Evolutionary conservation across 495 filamentous ascomycete species (phyloP), one percentile per base, ranked within the genome.

Genomic region (Glonium stellatum): DNA sequence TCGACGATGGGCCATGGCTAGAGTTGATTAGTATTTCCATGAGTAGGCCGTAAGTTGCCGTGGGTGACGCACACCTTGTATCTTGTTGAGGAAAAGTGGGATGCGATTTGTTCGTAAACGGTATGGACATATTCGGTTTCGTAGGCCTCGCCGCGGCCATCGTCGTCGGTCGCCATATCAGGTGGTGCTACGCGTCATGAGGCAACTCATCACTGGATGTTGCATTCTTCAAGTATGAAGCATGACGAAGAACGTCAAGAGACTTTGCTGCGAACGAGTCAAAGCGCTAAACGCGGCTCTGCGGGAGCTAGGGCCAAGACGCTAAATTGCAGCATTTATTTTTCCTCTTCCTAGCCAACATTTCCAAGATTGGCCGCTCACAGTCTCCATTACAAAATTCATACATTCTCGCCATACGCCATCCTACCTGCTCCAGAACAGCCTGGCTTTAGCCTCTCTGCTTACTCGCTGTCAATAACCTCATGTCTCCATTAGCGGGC

Each of bases 1-100:
- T 90, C 85, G 50, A 97, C 87, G 67, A 95, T 86, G 21, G 93
- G 93, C 93, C 93, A 98, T 59, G 93, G 90, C 84, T 87, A 59
- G 36, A 61, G 56, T n/a, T 5, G 27, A n/a, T 42, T 23, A 41
- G 27, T 34, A 25, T 42, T n/a, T n/a, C 13, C 5, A 9, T 13
- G 58, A 52, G 12, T 42, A 6, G 44, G 18, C 35, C 15, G 34
- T n/a, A 19, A 4, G 56, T n/a, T 18, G 50, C 11, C 12, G 34
- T 10, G 25, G 25, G 44, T n/a, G 58, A 66, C 47, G 69, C 67
- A 64, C 66, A 87, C 85, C 79, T 97, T 97, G 80, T 96, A 92
- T 53, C 93, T 83, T 21, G 93, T 98, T 11, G 89, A 83, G 13
- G 92, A 96, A 75, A 98, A 98, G 75, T 97, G 93, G 13, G 83